These are phyloP conservation scores for Wickerhamiella pararugosa DNA, from an alignment of 1,139 yeast genomes.

Conservation along the genomic window DNA sequence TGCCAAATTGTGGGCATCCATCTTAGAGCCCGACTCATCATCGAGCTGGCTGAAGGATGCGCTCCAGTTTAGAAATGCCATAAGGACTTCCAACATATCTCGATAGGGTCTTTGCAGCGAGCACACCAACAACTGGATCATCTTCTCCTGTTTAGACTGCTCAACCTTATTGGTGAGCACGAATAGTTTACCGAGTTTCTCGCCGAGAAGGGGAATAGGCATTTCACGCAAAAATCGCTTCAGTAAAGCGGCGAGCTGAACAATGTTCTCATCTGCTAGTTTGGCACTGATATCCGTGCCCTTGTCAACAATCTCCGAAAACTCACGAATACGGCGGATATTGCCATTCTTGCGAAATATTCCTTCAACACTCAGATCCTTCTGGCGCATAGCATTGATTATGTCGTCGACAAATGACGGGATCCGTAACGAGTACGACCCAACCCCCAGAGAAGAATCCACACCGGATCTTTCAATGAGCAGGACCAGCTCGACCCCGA, in stretches of 20 bases:
- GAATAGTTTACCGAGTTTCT: conserved; percentile 66
- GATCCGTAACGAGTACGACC: conserved; percentile 46
- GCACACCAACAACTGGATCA: conserved; percentile 59
- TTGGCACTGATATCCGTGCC: conserved; percentile 62
- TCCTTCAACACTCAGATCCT: conserved; percentile 95
- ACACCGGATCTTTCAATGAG: conserved; percentile 68
- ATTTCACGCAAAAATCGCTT: conserved; percentile 85
- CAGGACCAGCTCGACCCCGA: conserved; percentile 63
- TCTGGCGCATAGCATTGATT: conserved; percentile 67
- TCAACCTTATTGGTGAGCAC: conserved; percentile 44
- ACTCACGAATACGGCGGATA: conserved; percentile 62
- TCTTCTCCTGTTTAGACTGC: conserved; percentile 33
- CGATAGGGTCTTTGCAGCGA: conserved; percentile 72
- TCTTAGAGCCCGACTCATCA: conserved; percentile 59
- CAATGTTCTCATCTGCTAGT: conserved; percentile 64
- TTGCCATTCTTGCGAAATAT: conserved; percentile 94
- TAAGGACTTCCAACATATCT: conserved; percentile 71
- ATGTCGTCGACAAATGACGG: conserved; percentile 84
- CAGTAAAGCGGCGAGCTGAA: conserved; percentile 85
- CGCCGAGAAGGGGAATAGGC: conserved; percentile 82
- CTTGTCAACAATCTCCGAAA: conserved; percentile 61
- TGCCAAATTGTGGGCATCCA: conserved; percentile 92
- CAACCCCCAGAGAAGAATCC: conserved; percentile 77
- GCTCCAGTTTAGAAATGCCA: conserved; percentile 86
- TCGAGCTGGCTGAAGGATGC: conserved; percentile 76